These are phyloP conservation scores for Diplodia intermedia DNA, from an alignment of 2,329 filamentous ascomycete species.

Conservation along the genomic window DNA sequence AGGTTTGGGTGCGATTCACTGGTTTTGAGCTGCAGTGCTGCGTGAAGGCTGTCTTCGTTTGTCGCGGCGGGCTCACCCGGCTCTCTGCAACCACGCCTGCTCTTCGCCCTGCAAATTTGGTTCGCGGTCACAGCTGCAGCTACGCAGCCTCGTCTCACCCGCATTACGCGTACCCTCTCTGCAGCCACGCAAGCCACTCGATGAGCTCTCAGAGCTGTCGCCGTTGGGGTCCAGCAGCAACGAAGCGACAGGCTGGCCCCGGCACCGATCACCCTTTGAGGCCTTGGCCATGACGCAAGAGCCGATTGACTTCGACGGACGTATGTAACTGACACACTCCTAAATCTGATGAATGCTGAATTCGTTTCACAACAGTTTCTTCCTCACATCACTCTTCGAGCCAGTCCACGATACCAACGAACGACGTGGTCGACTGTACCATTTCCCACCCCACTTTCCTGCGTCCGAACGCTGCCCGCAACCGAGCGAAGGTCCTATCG, in stretches of 20 bases:
- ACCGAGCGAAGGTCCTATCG: no score
- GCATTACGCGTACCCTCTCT: neutral
- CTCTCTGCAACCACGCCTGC: neutral
- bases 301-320: no score
- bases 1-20: neutral
- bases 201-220: neutral
- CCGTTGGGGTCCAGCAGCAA: neutral
- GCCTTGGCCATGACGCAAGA: no score
- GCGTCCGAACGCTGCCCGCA: no score
- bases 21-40: neutral
- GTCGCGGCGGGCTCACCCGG: neutral
- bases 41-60: neutral
- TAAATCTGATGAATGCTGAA: neutral
- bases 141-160: neutral
- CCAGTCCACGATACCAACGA: no score
- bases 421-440: no score
- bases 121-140: neutral
- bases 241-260: no score
- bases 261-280: no score
- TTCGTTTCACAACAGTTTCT: neutral
- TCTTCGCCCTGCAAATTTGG: no score
- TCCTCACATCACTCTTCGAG: no score
- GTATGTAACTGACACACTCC: no score
- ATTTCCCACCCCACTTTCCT: no score
- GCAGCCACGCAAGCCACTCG: neutral